These are phyloP conservation scores for Phytopythium helicoides DNA, from an alignment of 352 stramenopile species.

Conservation along the genomic window DNA sequence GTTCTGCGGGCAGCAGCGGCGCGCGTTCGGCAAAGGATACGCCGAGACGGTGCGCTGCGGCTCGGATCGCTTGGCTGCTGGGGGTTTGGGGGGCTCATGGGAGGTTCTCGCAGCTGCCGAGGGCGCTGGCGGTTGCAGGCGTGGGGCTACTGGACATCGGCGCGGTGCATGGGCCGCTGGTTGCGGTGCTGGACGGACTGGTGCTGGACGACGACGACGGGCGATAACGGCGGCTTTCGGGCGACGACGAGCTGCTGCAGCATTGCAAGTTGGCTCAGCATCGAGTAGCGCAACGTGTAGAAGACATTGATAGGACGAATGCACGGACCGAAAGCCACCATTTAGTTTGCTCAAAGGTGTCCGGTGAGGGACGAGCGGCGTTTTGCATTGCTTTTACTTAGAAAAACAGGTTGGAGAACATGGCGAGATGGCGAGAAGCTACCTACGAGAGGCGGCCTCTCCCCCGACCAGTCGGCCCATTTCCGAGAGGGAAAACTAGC, in stretches of 20 bases:
- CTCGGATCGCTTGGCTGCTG: background rate
- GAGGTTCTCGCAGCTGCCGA: conserved; percentile 52
- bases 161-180: conserved; percentile 38
- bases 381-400: conserved; percentile 5
- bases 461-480: background rate
- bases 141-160: conserved; percentile 33
- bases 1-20: conserved; percentile 41
- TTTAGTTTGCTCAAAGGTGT: conserved; percentile 9
- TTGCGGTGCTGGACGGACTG: conserved; percentile 35
- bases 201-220: conserved; percentile 63
- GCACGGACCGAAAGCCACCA: too few relatives aligned
- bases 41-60: conserved; percentile 36
- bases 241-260: conserved; percentile 4
- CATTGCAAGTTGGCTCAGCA: background rate
- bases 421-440: background rate
- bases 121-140: conserved; percentile 27
- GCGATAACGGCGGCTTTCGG: conserved; percentile 70
- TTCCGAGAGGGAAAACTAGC: conserved; percentile 7
- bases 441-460: background rate
- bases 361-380: conserved; percentile 2
- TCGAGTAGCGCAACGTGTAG: background rate
- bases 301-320: too few relatives aligned
- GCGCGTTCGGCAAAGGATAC: conserved; percentile 40
- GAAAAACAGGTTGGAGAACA: conserved; percentile 2
- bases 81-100: too few relatives aligned